Base-by-base conservation (phyloP, 176 grass and related monocot species). In the Aegilops longissima region DNA sequence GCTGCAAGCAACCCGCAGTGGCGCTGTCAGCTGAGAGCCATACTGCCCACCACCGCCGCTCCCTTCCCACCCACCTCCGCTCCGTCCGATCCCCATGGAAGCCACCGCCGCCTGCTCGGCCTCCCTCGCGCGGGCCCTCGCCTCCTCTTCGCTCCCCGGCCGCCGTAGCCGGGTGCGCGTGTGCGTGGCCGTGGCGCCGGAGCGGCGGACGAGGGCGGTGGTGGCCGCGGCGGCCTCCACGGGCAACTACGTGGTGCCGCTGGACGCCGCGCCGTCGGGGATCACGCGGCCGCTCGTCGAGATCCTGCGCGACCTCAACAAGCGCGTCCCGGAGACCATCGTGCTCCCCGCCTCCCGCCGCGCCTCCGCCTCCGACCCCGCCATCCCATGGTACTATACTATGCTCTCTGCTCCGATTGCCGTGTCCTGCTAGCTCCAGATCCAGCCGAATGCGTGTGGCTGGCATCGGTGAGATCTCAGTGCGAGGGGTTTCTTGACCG, bases 301-400 rank as follows among this genome's bases (percentile, higher is more conserved):
- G 88, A 97, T 97, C 88, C 89, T 97, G 51, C 92, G 95, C 64
- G 95, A 97, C 85, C 91, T 97, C 84, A 97, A 97, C 92, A 97
- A 97, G 90, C 92, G 95, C 70, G 92, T 97, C 12, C 95, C 95
- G 20, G 92, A 97, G 83, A 84, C 91, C 82, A 92, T 94, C 77
- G 88, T 94, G 40, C 68, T 94, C 82, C 76, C 76, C 4, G 2
- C 81, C 3, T 84, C 84, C 20, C 59, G 76, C 30, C 85, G 89
- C 68, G 27, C 68, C 31, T 87, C 80, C 61, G 67, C 85, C 16
- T 87, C 85, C 61, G 89, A 84, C 72, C 81, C 89, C 75, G 85
- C 80, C 73, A 69, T 97, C 52, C 88, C 95, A 1, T 97, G 95
- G 95, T 97, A n/a, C n/a, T n/a, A n/a, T n/a, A n/a, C n/a, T n/a